Evolutionary conservation across 2,329 filamentous ascomycete species (phyloP).

Genomic region (Alternaria angustiovoidea): DNA sequence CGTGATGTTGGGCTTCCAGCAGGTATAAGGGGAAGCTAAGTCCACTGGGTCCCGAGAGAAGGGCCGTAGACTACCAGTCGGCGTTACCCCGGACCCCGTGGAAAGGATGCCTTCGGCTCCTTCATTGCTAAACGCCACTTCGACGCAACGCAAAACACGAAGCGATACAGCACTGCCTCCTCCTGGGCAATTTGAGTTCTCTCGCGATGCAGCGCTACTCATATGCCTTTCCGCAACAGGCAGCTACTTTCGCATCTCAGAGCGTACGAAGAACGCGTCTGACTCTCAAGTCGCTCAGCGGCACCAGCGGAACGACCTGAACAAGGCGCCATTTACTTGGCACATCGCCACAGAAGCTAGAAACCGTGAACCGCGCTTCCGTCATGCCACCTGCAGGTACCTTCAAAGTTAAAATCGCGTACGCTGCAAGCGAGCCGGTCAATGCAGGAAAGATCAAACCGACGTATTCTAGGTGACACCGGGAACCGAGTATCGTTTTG

Average conservation of each 20-base stretch:
- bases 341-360: not conserved
- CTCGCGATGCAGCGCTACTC: not conserved
- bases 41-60: not conserved
- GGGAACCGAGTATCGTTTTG: conserved; percentile 2
- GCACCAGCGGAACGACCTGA: not conserved
- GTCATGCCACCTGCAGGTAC: conserved; percentile 1
- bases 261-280: not conserved
- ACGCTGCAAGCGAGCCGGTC: not conserved
- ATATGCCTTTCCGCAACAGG: not conserved
- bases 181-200: not conserved
- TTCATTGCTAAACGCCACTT: conserved; percentile 3
- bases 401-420: not conserved
- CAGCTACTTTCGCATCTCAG: not conserved
- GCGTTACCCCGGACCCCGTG: not conserved
- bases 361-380: not conserved
- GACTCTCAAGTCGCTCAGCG: not conserved
- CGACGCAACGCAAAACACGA: conserved; percentile 1
- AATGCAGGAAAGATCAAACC: not conserved
- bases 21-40: not conserved
- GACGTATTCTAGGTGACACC: not conserved
- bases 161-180: conserved; percentile 6
- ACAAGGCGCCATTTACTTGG: not conserved
- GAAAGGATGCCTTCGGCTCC: not conserved
- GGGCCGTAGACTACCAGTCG: not conserved
- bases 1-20: not conserved